phyloP scores from a whole-genome alignment of 1,284 basidiomycete species.

The Ustilago tritici region DNA sequence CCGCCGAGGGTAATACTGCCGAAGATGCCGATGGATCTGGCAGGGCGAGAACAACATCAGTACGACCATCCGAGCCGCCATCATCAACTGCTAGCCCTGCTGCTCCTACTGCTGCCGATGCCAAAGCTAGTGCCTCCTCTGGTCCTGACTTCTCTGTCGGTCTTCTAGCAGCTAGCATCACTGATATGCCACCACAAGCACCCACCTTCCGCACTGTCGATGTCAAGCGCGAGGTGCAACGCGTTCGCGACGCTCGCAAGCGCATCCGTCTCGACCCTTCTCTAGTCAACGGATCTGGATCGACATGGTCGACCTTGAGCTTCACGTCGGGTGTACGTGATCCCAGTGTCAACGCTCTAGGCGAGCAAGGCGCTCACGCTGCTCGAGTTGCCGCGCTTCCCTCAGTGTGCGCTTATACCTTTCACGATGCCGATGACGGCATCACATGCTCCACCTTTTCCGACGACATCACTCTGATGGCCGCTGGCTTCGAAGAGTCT shows the following conservation, averaged over 20 bases:
- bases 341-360: slow-evolving; percentile 46
- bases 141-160: slow-evolving; percentile 48
- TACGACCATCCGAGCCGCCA: slow-evolving; percentile 36
- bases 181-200: slow-evolving; percentile 81
- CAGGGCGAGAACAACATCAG: slow-evolving; percentile 30
- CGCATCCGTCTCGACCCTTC: slow-evolving; percentile 62
- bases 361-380: slow-evolving; percentile 56
- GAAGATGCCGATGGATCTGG: slow-evolving; percentile 17
- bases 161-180: slow-evolving; percentile 75
- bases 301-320: slow-evolving; percentile 18
- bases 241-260: slow-evolving; percentile 81
- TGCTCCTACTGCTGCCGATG: slow-evolving; percentile 8
- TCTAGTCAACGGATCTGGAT: slow-evolving; percentile 19
- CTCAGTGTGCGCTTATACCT: slow-evolving; percentile 68
- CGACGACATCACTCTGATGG: slow-evolving; percentile 90
- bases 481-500: slow-evolving; percentile 94
- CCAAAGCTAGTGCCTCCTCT: slow-evolving; percentile 2
- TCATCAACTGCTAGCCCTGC: slow-evolving; percentile 22
- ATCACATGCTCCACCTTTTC: slow-evolving; percentile 90
- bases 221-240: slow-evolving; percentile 89
- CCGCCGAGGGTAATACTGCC: slow-evolving; percentile 5
- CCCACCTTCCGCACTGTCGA: slow-evolving; percentile 86
- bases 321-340: slow-evolving; percentile 57
- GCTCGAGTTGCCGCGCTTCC: slow-evolving; percentile 63
- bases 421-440: slow-evolving; percentile 68